phyloP scores from a whole-genome alignment of 768 basidiomycete genomes.

The Lactarius indigo region DNA sequence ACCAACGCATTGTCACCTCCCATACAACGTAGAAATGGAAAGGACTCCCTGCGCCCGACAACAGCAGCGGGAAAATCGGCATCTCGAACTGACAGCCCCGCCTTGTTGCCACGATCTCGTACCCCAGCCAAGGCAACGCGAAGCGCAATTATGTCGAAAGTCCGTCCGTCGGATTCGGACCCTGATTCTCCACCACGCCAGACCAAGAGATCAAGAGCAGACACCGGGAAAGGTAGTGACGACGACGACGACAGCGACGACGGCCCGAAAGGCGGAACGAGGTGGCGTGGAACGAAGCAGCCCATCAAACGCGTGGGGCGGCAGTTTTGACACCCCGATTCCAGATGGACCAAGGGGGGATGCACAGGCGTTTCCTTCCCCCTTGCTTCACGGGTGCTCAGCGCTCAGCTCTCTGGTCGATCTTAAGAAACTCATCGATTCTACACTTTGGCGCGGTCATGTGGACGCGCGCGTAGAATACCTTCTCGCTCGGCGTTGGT shows the following conservation, averaged over 20 bases:
- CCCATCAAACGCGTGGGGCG: conserved; percentile 75
- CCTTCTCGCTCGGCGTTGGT: neutral
- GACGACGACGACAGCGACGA: conserved; percentile 51
- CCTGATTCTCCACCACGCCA: conserved; percentile 49
- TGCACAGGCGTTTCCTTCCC: neutral
- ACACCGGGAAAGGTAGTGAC: conserved; percentile 35
- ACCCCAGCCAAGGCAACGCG: conserved; percentile 3
- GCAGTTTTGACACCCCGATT: conserved; percentile 51
- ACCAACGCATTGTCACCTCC: neutral
- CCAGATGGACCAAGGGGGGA: neutral
- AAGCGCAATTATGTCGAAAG: conserved; percentile 9
- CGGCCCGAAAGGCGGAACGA: conserved; percentile 42
- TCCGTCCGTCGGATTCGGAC: conserved; percentile 41
- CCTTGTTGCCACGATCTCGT: conserved; percentile 6
- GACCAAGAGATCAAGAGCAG: conserved; percentile 41
- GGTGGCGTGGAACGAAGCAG: conserved; percentile 57
- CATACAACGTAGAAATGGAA: neutral
- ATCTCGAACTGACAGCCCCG: neutral
- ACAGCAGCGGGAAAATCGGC: conserved; percentile 5
- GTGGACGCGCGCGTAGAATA: conserved; percentile 7
- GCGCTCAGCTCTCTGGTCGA: neutral
- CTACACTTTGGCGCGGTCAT: neutral
- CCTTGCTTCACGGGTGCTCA: neutral
- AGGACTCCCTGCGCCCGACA: neutral
- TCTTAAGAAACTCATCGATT: neutral